Conservation (phyloP, 2,329 filamentous ascomycete genomes). For the Penicillium corylophilum region DNA sequence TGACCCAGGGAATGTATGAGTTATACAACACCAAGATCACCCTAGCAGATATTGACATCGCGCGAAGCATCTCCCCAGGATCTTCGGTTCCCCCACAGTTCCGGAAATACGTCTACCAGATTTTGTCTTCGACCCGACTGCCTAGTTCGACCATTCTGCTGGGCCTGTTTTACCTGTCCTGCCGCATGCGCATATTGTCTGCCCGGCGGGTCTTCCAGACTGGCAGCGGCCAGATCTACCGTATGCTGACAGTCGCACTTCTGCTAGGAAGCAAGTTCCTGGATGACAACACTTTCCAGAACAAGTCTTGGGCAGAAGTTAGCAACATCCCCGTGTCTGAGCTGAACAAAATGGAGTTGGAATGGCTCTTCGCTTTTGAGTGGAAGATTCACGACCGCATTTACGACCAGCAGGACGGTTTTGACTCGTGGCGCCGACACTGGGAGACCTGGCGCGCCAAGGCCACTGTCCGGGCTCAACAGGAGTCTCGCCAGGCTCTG, state of each 20-base stretch:
- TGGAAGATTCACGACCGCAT: slow-evolving; percentile 88
- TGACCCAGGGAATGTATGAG: slow-evolving; percentile 72
- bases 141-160: slow-evolving; percentile 89
- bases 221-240: slow-evolving; percentile 72
- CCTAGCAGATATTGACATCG: slow-evolving; percentile 62
- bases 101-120: slow-evolving; percentile 87
- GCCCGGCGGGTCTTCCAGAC: slow-evolving; percentile 54
- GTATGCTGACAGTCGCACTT: slow-evolving; percentile 79
- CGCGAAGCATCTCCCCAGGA: slow-evolving; percentile 62
- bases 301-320: slow-evolving; percentile 93
- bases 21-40: slow-evolving; percentile 55
- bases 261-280: slow-evolving; percentile 92
- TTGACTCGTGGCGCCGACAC: slow-evolving; percentile 62
- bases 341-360: slow-evolving; percentile 79
- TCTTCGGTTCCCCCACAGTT: slow-evolving; percentile 68
- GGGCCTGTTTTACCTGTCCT: slow-evolving; percentile 84
- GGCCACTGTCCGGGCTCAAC: slow-evolving; percentile 47
- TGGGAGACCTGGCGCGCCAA: slow-evolving; percentile 65
- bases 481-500: slow-evolving; percentile 51
- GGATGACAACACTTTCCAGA: slow-evolving; percentile 97
- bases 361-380: slow-evolving; percentile 80
- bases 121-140: slow-evolving; percentile 83
- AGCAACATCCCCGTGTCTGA: slow-evolving; percentile 83
- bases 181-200: slow-evolving; percentile 74
- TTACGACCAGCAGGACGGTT: slow-evolving; percentile 68